Evolutionary conservation across 2,329 filamentous ascomycete genomes (phyloP).

Genomic region (Trichoderma koningii): DNA sequence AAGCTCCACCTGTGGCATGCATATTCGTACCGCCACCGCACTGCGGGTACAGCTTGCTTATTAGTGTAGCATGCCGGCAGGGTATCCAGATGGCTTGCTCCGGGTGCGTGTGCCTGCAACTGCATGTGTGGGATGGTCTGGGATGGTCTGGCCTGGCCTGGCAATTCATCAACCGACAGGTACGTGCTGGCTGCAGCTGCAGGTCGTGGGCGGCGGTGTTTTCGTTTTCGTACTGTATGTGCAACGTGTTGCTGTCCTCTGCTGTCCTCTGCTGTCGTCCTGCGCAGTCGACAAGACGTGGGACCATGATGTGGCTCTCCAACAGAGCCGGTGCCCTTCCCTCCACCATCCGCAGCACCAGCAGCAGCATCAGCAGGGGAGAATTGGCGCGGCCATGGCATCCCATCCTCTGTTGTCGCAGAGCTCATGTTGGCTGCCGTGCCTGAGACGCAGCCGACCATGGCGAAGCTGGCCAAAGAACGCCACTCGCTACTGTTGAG

Average conservation of each 20-base stretch:
- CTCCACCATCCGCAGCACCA: not conserved
- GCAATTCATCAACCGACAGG: not conserved
- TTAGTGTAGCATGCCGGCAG: not conserved
- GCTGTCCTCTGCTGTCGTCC: not conserved
- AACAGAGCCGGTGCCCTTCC: not conserved
- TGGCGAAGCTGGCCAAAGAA: not conserved
- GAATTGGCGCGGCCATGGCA: not conserved
- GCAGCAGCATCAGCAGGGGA: not conserved
- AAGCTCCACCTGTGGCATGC: constrained; percentile 11
- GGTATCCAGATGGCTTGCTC: not conserved
- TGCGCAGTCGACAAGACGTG: constrained; percentile 3
- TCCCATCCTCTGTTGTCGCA: not conserved
- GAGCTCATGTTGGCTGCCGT: constrained; percentile 12
- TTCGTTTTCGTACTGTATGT: not conserved
- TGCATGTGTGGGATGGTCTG: not conserved
- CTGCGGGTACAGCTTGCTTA: constrained; percentile 12
- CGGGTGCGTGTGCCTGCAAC: not conserved
- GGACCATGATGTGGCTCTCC: not conserved
- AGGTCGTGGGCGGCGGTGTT: not conserved
- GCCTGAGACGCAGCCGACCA: constrained; percentile 18
- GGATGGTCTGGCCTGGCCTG: not conserved
- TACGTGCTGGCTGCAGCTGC: constrained; percentile 9
- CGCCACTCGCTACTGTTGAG: constrained; percentile 22
- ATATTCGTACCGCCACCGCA: constrained; percentile 8
- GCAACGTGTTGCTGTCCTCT: not conserved